Conservation (phyloP, 768 basidiomycete species). For the Mycena venus region DNA sequence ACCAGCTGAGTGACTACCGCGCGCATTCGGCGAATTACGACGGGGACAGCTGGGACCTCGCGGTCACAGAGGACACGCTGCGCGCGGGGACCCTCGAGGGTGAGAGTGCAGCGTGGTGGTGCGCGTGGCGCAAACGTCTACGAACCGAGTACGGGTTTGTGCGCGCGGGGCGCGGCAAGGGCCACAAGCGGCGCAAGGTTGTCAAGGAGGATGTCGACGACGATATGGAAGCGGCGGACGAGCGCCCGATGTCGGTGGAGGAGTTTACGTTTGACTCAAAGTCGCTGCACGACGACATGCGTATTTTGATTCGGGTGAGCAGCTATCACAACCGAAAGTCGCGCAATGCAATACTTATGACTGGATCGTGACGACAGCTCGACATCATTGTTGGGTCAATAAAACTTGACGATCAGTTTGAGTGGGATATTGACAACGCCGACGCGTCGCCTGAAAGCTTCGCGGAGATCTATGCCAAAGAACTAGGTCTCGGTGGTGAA, state of each 20-base stretch:
- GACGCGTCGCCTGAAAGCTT: slow-evolving; percentile 92
- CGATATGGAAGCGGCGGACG: slow-evolving; percentile 47
- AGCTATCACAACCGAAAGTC: slow-evolving; percentile 1
- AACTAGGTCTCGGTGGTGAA: slow-evolving; percentile 93
- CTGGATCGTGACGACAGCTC: slow-evolving; percentile 64
- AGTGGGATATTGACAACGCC: slow-evolving; percentile 93
- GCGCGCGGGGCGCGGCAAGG: slow-evolving; percentile 44
- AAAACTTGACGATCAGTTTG: slow-evolving; percentile 96
- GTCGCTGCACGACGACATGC: slow-evolving; percentile 84
- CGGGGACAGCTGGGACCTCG: slow-evolving; percentile 52
- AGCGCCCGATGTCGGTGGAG: slow-evolving; percentile 67
- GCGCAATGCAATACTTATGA: background rate
- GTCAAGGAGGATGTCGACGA: slow-evolving; percentile 32
- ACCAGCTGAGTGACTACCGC: slow-evolving; percentile 87
- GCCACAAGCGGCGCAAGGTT: slow-evolving; percentile 60
- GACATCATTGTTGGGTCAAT: slow-evolving; percentile 96
- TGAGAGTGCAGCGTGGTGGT: slow-evolving; percentile 74
- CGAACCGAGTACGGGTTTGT: slow-evolving; percentile 52
- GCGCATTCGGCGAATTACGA: slow-evolving; percentile 74
- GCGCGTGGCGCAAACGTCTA: slow-evolving; percentile 74
- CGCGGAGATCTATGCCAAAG: slow-evolving; percentile 86
- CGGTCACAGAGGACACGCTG: slow-evolving; percentile 38
- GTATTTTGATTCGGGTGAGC: slow-evolving; percentile 91
- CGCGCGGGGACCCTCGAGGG: slow-evolving; percentile 62
- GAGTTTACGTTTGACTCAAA: slow-evolving; percentile 78